Conservation (phyloP, 768 basidiomycete genomes). For the Fomitopsis pulvina region DNA sequence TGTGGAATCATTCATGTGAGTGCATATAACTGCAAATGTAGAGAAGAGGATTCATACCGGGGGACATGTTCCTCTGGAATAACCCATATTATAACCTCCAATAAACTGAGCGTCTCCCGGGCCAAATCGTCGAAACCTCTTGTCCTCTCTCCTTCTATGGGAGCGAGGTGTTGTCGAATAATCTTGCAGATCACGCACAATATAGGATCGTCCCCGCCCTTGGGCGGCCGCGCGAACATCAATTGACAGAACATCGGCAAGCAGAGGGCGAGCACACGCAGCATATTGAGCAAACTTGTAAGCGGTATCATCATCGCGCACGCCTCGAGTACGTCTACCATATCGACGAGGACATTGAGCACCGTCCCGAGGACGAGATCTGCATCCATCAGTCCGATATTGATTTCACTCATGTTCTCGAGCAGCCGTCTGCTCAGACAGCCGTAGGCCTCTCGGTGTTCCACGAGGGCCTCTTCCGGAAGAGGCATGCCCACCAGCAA, state of each 20-base stretch:
- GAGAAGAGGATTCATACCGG: conserved; percentile 17
- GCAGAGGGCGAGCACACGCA: conserved; percentile 37
- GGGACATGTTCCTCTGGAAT: conserved; percentile 36
- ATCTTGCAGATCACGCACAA: conserved; percentile 35
- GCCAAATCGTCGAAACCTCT: conserved; percentile 23
- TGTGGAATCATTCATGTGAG: conserved; percentile 19
- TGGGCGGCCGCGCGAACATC: conserved; percentile 2
- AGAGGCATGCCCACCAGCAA: conserved; percentile 37
- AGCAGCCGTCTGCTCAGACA: conserved; percentile 38
- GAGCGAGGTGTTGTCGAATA: conserved; percentile 34
- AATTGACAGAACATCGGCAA: conserved; percentile 37
- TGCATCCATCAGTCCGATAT: conserved; percentile 2
- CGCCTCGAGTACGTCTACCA: conserved; percentile 16
- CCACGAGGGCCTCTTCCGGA: conserved; percentile 14
- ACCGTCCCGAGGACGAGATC: conserved; percentile 12
- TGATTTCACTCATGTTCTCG: conserved; percentile 34
- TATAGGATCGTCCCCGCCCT: conserved; percentile 24
- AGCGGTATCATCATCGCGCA: conserved; percentile 36
- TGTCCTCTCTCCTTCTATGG: conserved; percentile 16
- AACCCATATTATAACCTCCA: conserved; percentile 50
- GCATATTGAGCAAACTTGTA: conserved; percentile 45
- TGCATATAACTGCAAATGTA: neutral
- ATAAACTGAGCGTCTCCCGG: conserved; percentile 36
- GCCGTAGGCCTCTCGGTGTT: conserved; percentile 31
- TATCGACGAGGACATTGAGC: conserved; percentile 10